Percentiles rank a stretch among this genome's conserved stretches.
These are phyloP conservation scores for Paraphaeosphaeria sporulosa DNA, from an alignment of 2,329 filamentous ascomycete species.

Conservation along the genomic window DNA sequence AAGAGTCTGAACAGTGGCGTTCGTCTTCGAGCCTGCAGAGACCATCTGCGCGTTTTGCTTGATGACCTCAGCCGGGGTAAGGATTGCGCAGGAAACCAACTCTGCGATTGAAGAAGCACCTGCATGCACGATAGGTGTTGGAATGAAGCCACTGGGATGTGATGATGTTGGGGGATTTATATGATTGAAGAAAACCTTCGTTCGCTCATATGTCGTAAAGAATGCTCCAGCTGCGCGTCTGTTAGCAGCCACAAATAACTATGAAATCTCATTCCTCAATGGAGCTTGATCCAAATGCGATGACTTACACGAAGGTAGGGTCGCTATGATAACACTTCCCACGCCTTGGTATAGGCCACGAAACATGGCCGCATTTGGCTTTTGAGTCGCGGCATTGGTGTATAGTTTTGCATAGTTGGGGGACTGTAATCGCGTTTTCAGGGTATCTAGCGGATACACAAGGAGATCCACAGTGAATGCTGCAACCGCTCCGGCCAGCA, in stretches of 20 bases:
- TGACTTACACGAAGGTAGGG: slow-evolving; percentile 77
- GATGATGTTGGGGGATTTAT: slow-evolving; percentile 54
- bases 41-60: slow-evolving; percentile 96
- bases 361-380: slow-evolving; percentile 65
- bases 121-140: slow-evolving; percentile 74
- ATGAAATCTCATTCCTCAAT: too few relatives aligned
- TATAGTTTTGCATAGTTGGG: slow-evolving; percentile 75
- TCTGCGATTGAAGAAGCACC: slow-evolving; percentile 79
- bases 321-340: slow-evolving; percentile 83
- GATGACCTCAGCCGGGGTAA: slow-evolving; percentile 88
- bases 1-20: slow-evolving; percentile 65
- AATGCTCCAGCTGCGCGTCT: slow-evolving; percentile 73
- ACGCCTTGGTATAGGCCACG: slow-evolving; percentile 86
- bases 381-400: slow-evolving; percentile 63
- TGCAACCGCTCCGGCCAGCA: slow-evolving; percentile 77
- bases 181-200: slow-evolving; percentile 69
- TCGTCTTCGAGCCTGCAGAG: slow-evolving; percentile 43
- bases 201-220: slow-evolving; percentile 86
- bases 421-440: slow-evolving; percentile 87
- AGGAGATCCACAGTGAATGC: slow-evolving; percentile 87
- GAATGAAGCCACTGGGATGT: slow-evolving; percentile 56
- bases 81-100: slow-evolving; percentile 82
- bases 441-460: slow-evolving; percentile 86
- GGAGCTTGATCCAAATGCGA: background rate
- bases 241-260: slow-evolving; percentile 10